phyloP scores from a whole-genome alignment of 2,329 filamentous ascomycete genomes.

The Ophiostoma ulmi region DNA sequence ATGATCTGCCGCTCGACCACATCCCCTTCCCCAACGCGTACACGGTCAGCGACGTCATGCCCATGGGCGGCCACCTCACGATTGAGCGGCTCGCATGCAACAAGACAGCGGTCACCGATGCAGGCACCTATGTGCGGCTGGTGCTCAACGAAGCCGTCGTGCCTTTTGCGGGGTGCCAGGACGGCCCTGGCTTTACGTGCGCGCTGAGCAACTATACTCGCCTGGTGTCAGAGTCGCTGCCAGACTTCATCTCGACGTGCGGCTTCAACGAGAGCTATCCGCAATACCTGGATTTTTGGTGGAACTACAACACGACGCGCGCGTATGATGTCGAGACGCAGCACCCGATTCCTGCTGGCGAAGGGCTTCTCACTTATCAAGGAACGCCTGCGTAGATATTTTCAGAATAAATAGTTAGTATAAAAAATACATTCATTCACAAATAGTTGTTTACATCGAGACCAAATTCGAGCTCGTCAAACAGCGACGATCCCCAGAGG shows the following conservation, averaged over 20 bases:
- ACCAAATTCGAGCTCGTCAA: background rate
- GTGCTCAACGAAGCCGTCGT: conserved; percentile 60
- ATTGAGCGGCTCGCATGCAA: conserved; percentile 58
- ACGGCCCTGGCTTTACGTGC: conserved; percentile 52
- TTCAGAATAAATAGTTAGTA: background rate
- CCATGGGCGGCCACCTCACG: conserved; percentile 61
- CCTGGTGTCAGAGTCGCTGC: conserved; percentile 35
- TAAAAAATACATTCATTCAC: background rate
- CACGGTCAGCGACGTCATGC: conserved; percentile 40
- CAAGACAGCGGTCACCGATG: conserved; percentile 14
- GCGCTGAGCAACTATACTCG: conserved; percentile 42
- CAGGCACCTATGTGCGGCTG: conserved; percentile 48
- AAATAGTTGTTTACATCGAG: background rate
- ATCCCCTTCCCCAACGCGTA: conserved; percentile 36
- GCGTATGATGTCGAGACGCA: conserved; percentile 22
- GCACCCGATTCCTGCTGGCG: conserved; percentile 22
- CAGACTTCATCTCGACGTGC: conserved; percentile 24
- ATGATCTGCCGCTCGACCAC: conserved; percentile 41
- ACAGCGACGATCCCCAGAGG: background rate
- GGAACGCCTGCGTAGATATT: conserved; percentile 17
- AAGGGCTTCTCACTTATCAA: conserved; percentile 21
- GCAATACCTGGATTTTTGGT: conserved; percentile 26
- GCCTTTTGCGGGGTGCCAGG: conserved; percentile 49
- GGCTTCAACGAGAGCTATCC: conserved; percentile 23
- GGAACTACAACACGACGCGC: conserved; percentile 26